These are phyloP conservation scores for Tolypocladium amazonense DNA, from an alignment of 2,329 filamentous ascomycete genomes.

Conservation along the genomic window DNA sequence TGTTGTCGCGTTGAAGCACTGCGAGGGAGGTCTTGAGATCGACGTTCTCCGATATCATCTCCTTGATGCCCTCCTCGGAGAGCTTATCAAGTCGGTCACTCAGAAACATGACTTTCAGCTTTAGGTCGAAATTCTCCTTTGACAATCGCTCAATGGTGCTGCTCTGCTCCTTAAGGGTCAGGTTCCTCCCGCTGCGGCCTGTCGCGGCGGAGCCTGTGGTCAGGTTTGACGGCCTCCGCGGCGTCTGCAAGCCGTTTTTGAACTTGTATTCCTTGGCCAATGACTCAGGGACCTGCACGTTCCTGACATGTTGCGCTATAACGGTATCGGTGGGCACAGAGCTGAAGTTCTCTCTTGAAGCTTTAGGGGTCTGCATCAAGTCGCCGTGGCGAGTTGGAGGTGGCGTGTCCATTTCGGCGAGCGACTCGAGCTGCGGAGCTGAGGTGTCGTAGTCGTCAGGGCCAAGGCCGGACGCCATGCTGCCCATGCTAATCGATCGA, in stretches of 20 bases:
- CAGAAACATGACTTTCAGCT: constrained; percentile 94
- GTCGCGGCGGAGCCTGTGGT: constrained; percentile 34
- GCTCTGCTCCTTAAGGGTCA: constrained; percentile 95
- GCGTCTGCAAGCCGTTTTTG: constrained; percentile 55
- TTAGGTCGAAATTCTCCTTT: constrained; percentile 97
- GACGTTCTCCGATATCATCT: constrained; percentile 96
- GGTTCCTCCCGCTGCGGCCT: constrained; percentile 49
- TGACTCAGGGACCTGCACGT: constrained; percentile 84
- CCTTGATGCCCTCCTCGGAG: constrained; percentile 92
- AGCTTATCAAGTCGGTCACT: constrained; percentile 87
- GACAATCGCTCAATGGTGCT: constrained; percentile 92
- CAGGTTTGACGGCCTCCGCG: constrained; percentile 38
- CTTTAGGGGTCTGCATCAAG: constrained; percentile 60
- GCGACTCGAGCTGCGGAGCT: constrained; percentile 35
- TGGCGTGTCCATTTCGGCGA: constrained; percentile 37
- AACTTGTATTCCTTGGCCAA: constrained; percentile 77
- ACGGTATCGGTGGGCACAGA: constrained; percentile 75
- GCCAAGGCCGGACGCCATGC: constrained; percentile 63
- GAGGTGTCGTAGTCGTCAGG: constrained; percentile 44
- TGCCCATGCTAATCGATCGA: constrained; percentile 76
- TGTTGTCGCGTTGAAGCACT: constrained; percentile 84
- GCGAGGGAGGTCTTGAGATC: constrained; percentile 86
- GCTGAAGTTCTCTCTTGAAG: constrained; percentile 38
- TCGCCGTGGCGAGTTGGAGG: constrained; percentile 27
- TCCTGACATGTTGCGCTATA: constrained; percentile 77